Evolutionary conservation across 1,284 basidiomycete genomes (phyloP), one percentile per base, ranked within the genome.

Genomic region (Cutaneotrichosporon dermatis): DNA sequence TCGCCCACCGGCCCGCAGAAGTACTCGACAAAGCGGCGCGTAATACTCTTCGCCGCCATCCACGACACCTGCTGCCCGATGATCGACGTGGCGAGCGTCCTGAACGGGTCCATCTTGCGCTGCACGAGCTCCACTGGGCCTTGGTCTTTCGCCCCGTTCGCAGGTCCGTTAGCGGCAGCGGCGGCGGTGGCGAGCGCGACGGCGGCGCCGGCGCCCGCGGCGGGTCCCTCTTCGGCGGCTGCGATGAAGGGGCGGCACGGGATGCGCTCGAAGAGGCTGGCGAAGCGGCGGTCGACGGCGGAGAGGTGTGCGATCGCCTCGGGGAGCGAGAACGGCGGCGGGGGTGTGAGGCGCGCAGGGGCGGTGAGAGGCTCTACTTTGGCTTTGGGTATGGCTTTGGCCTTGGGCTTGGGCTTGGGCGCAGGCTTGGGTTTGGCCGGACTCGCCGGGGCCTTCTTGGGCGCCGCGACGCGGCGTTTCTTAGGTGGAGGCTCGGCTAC

Each of bases 61-160:
- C 90, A 94, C 0, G 89, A 91, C 45, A 97, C 92, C 76, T 97
- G 92, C 76, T 93, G 91, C 0, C 87, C 89, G 78, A 90, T 76
- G 60, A 91, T 89, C 39, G 85, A 86, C 2, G 83, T 84, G 39
- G 83, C 82, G 15, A 91, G 80, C 1, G 86, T 84, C 51, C 84
- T 84, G 65, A 69, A 71, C 9, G 72, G 72, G 54, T 76, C 75
- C 15, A 74, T 25, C 25, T 25, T 25, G 25, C 25, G 65, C 59
- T 34, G 43, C 36, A 42, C 55, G 25, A 33, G 43, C 15, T 37
- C 54, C 43, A 42, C 54, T 4, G 36, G 42, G 4, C 37, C 37
- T 6, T 34, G 8, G 50, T 51, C 50, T 12, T 15, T 9, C 15
- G 43, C 25, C 25, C 25, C 25, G 25, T 25, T 25, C 25, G 25